phyloP scores from a whole-genome alignment of 2,329 filamentous ascomycete genomes.

The Colletotrichum abscissum region DNA sequence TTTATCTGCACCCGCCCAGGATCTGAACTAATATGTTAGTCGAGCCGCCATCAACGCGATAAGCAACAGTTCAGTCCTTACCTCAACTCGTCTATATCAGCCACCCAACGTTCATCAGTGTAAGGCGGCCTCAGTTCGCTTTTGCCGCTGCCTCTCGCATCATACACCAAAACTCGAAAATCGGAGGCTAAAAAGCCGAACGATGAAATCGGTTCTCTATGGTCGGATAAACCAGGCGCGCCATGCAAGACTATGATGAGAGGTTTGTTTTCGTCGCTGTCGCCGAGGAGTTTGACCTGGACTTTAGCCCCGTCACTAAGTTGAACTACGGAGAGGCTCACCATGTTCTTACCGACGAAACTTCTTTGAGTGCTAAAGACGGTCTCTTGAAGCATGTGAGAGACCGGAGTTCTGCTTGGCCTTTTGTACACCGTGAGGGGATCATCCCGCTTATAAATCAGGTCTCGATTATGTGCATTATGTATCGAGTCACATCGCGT shows the following conservation, averaged over 20 bases:
- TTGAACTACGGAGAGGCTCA: background rate
- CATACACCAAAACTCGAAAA: slow-evolving; percentile 40
- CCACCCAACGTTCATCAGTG: slow-evolving; percentile 40
- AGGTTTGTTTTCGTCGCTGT: slow-evolving; percentile 33
- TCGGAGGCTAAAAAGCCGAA: slow-evolving; percentile 37
- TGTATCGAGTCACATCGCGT: background rate
- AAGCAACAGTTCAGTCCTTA: background rate
- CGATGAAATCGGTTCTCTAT: slow-evolving; percentile 35
- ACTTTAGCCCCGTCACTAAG: slow-evolving; percentile 39
- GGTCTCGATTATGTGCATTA: background rate
- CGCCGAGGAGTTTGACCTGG: slow-evolving; percentile 35
- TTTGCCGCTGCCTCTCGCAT: slow-evolving; percentile 40
- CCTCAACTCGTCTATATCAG: slow-evolving; percentile 42
- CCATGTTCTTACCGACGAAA: background rate
- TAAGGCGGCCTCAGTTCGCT: slow-evolving; percentile 39
- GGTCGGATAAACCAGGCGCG: slow-evolving; percentile 39
- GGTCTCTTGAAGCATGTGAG: too few species aligned
- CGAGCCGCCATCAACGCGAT: background rate
- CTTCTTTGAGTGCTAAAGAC: too few species aligned
- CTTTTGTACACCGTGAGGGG: background rate
- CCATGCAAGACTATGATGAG: slow-evolving; percentile 40
- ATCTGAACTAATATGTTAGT: slow-evolving; percentile 18
- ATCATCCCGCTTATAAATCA: background rate
- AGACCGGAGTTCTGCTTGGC: background rate
- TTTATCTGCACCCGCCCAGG: slow-evolving; percentile 37